Evolutionary conservation across 148 eudicot genomes (phyloP).

Genomic region (Amaranthus cruentus): DNA sequence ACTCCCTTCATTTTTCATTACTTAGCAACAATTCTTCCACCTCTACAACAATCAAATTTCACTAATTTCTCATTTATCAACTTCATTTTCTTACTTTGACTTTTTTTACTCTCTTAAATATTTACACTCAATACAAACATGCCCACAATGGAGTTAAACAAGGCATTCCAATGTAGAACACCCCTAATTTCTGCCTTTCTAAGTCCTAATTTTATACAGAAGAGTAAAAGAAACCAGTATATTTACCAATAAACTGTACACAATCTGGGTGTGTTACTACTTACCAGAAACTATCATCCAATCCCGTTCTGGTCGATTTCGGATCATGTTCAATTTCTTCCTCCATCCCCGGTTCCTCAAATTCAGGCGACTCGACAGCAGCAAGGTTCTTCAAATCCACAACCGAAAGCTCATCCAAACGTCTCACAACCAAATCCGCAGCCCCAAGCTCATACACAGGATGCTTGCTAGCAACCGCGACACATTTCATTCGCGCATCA

Average conservation of each 20-base stretch:
- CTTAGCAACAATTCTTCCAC: no score
- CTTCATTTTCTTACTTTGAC: no score
- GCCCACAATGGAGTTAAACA: conserved; percentile 25
- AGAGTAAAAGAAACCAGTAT: conserved; percentile 20
- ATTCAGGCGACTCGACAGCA: conserved; percentile 59
- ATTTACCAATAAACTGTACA: conserved; percentile 45
- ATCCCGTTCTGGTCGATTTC: conserved; percentile 34
- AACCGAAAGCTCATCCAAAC: conserved; percentile 74
- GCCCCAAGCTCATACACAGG: conserved; percentile 93
- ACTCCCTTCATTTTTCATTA: no score
- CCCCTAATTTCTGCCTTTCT: conserved; percentile 16
- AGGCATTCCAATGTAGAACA: conserved; percentile 23
- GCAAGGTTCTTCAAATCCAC: conserved; percentile 90
- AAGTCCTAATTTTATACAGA: conserved; percentile 36
- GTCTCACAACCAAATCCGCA: conserved; percentile 81
- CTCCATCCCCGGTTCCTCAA: conserved; percentile 83
- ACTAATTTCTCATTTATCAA: no score
- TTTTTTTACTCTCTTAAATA: no score
- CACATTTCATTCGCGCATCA: conserved; percentile 90
- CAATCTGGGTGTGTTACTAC: conserved; percentile 18
- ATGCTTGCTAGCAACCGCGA: conserved; percentile 97
- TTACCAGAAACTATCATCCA: conserved; percentile 67
- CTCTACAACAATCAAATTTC: no score
- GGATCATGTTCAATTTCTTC: conserved; percentile 48
- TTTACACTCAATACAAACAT: no score